A percentile compares a stretch with the other conserved stretches of the same genome.
Conservation (phyloP, 176 grass and related monocot genomes). For the Paspalum vaginatum region DNA sequence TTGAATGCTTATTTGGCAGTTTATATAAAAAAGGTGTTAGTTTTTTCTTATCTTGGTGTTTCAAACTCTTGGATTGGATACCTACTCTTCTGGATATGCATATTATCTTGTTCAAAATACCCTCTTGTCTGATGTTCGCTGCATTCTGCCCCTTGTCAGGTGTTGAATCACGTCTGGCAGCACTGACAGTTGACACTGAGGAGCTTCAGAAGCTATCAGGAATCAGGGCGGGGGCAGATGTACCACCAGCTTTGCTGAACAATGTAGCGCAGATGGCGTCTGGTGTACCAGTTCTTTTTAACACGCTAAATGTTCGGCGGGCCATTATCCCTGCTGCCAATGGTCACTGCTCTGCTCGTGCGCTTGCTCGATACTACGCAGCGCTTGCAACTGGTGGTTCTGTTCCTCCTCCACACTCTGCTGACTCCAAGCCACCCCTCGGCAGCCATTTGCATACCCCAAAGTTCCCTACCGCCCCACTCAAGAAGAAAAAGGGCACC, state of each 20-base stretch:
- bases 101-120: not conserved
- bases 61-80: not conserved
- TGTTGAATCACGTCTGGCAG: constrained; percentile 80
- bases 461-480: constrained; percentile 35
- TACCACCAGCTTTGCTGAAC: constrained; percentile 45
- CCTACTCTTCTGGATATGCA: not conserved
- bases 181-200: constrained; percentile 76
- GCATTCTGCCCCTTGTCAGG: constrained; percentile 43
- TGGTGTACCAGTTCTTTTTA: constrained; percentile 69
- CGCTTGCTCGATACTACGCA: constrained; percentile 88
- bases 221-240: constrained; percentile 30
- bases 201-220: constrained; percentile 68
- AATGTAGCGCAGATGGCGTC: constrained; percentile 63
- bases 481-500: constrained; percentile 54
- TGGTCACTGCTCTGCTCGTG: constrained; percentile 88
- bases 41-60: not conserved
- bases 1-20: not conserved
- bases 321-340: constrained; percentile 91
- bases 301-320: constrained; percentile 80
- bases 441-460: constrained; percentile 79
- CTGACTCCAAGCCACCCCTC: constrained; percentile 50
- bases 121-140: not conserved
- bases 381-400: constrained; percentile 55
- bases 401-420: constrained; percentile 73
- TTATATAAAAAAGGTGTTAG: not conserved